Base-by-base conservation (phyloP, 2,329 filamentous ascomycete species). In the Monilinia fructicola region DNA sequence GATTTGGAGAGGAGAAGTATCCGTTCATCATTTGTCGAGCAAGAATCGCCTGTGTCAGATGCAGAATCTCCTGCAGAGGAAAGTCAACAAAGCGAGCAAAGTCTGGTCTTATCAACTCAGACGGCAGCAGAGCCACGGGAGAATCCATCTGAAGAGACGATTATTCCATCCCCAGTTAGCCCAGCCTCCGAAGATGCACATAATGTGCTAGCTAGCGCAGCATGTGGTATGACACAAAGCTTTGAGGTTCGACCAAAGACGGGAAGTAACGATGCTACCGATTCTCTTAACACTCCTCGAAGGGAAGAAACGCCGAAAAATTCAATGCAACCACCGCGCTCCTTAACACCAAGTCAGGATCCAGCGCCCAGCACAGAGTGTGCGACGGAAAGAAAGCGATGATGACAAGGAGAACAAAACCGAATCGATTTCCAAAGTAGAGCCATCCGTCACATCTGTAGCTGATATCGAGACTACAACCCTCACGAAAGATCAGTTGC, bases 401-500 rank as follows among this genome's bases (percentile, higher is more conserved):
- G 52, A 52, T 21, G 35, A 52, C 31, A 42, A 16, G 4, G 63
- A 65, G 4, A 44, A 50, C 38, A 21, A 10, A 21, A 21, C 14
- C 9, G 44, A 50, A 61, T 50, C 44, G 18, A 61, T 26, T 9
- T 23, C 7, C 9, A 64, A 65, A 35, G 31, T 54, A 18, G 65
- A 75, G 14, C 66, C 71, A 60, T 78, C 78, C 9, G 72, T 77
- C 12, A 80, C 79, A 66, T 84, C 82, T 3, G 73, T 74, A 2
- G 76, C 74, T 23, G 77, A 78, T 2, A 83, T 84, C 2, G 78
- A 79, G 18, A 77, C 79, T 10, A 78, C 77, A 21, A 84, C 79
- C 56, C 76, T 90, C 67, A 87, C 84, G 6, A 84, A 83, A 69
- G 86, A 87, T 4, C 82, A 82, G 14, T 82, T 96, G 12, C 91